Conservation (phyloP, 495 filamentous ascomycete genomes). For the Neurospora sp. region DNA sequence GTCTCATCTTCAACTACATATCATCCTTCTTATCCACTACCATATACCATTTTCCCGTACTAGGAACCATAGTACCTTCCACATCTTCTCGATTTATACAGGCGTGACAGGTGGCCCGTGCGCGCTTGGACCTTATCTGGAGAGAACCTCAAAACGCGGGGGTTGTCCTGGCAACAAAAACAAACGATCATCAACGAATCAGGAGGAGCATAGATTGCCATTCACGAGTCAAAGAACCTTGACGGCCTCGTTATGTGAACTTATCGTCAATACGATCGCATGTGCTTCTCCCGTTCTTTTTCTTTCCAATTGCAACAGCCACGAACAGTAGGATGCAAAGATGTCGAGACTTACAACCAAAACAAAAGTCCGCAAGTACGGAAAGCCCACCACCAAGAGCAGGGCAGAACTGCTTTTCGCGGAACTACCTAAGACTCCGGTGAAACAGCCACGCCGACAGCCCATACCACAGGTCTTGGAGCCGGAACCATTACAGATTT, state of each 20-base stretch:
- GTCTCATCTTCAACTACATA: not conserved
- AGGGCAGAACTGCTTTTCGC: conserved; percentile 30
- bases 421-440: conserved; percentile 32
- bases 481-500: not conserved
- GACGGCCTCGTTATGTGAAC: not conserved
- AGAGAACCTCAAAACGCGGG: not conserved
- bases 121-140: not conserved
- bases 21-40: not conserved
- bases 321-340: not conserved
- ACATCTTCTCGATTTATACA: not conserved
- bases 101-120: not conserved
- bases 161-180: conserved; percentile 10
- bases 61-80: not conserved
- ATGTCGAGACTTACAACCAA: conserved; percentile 21
- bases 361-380: conserved; percentile 32
- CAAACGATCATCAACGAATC: conserved; percentile 6
- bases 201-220: not conserved
- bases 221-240: not conserved
- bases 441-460: conserved; percentile 5
- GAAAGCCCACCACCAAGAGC: conserved; percentile 28
- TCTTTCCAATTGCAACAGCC: not conserved
- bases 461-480: not conserved
- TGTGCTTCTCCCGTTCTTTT: not conserved
- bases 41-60: not conserved
- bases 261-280: not conserved